phyloP scores from a whole-genome alignment of 2,329 filamentous ascomycete species.

The Curvularia lunata region DNA sequence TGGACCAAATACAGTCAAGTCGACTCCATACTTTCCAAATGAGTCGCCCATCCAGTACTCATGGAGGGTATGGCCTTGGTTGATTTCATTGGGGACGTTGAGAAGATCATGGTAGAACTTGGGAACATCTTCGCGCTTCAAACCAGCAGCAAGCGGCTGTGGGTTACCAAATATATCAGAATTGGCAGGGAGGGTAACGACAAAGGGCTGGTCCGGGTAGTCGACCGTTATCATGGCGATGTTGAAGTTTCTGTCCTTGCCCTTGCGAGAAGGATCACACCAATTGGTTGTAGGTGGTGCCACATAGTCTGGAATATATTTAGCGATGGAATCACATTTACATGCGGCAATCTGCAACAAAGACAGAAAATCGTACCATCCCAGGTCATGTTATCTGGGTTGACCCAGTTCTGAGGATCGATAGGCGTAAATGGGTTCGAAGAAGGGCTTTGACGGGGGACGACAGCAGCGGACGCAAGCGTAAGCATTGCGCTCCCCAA shows the following conservation, averaged over 20 bases:
- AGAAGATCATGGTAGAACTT: slow-evolving; percentile 59
- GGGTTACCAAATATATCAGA: slow-evolving; percentile 61
- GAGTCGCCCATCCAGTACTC: slow-evolving; percentile 66
- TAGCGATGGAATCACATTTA: slow-evolving; percentile 3
- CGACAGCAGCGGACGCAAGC: slow-evolving; percentile 23
- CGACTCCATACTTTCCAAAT: slow-evolving; percentile 59
- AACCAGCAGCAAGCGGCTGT: slow-evolving; percentile 51
- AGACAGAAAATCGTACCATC: neutral
- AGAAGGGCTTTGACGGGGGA: slow-evolving; percentile 18
- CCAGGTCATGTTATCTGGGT: slow-evolving; percentile 1
- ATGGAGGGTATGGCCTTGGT: slow-evolving; percentile 60
- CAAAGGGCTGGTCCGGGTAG: slow-evolving; percentile 59
- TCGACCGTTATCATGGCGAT: slow-evolving; percentile 62
- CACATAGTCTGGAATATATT: slow-evolving; percentile 49
- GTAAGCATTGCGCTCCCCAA: slow-evolving; percentile 27
- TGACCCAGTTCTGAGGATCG: slow-evolving; percentile 58
- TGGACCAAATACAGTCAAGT: slow-evolving; percentile 60
- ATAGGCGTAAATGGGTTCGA: slow-evolving; percentile 57
- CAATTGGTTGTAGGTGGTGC: slow-evolving; percentile 58
- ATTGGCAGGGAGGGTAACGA: slow-evolving; percentile 54
- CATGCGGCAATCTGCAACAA: neutral
- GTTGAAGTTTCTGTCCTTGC: slow-evolving; percentile 61
- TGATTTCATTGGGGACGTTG: slow-evolving; percentile 58
- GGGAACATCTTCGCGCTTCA: slow-evolving; percentile 57
- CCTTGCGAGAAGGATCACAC: slow-evolving; percentile 54